Conservation (phyloP, 331 rosid species). For the Telfairia occidentalis region DNA sequence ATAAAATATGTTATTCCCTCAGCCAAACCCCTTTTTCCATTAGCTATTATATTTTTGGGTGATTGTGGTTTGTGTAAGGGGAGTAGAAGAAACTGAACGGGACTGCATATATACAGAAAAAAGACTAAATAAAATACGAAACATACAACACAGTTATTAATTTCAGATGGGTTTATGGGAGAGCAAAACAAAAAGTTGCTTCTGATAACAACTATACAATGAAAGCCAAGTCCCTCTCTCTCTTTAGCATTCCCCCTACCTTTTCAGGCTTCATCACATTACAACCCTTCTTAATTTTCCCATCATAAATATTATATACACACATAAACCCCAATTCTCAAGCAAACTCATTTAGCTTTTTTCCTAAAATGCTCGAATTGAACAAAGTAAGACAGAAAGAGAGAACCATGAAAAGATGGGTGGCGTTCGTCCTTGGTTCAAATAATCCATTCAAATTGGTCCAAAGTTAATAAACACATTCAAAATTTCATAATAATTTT, state of each 20-base stretch:
- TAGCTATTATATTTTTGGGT: not conserved
- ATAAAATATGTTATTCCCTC: not conserved
- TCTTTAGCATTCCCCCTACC: constrained; percentile 2
- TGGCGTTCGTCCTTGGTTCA: constrained; percentile 91
- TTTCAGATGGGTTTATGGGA: constrained; percentile 3
- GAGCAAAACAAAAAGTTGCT: not conserved
- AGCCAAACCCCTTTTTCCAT: not conserved
- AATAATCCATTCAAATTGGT: too few relatives aligned
- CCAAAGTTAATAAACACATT: too few relatives aligned
- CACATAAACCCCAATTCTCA: not conserved
- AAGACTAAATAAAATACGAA: not conserved
- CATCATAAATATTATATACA: not conserved
- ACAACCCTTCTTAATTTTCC: not conserved
- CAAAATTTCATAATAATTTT: too few relatives aligned
- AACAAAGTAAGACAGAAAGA: not conserved
- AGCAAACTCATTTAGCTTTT: too few relatives aligned
- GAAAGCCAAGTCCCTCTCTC: constrained; percentile 1
- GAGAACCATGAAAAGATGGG: constrained; percentile 66
- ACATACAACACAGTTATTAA: not conserved
- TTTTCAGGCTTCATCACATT: constrained; percentile 5
- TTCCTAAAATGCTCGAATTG: too few relatives aligned
- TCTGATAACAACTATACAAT: constrained; percentile 1
- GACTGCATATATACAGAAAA: not conserved
- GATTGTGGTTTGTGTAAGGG: not conserved
- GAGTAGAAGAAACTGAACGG: constrained; percentile 3